Base-by-base conservation (phyloP, 495 filamentous ascomycete species). In the Penicillium atrosanguineum region DNA sequence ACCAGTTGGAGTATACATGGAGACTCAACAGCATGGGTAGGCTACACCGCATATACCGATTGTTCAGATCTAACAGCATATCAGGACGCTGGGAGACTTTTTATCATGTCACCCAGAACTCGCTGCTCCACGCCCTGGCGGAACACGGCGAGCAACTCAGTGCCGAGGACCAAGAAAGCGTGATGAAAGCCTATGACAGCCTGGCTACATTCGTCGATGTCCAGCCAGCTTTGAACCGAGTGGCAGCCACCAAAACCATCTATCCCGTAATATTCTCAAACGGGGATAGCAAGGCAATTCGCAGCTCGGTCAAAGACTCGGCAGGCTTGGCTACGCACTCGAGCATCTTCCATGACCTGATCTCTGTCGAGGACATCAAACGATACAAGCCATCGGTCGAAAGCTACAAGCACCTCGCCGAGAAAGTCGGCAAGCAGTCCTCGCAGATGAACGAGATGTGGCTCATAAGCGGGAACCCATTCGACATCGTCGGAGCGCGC, bases 1-100 rank as follows among this genome's bases (percentile, higher is more conserved):
- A 81, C 62, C 88, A 91, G 64, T 76, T 95, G 18, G 89, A 91
- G 68, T 94, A 92, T 57, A 89, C 89, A 34, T 94, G 88, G 88
- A 70, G 88, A 42, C 66, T 88, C 55, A 93, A 87, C 60, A 88
- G 83, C 80, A 92, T 92, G 88, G 73, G 88, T 88, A 69, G 40
- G 67, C 14, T 31, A 26, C 16, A 42, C 25, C 14, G 15, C 29
- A 25, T 26, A 12, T 21, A 4, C 12, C 37, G 19, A 20, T 38
- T 34, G 15, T 12, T 7, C 37, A 36, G 47, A 18, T 23, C 29
- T 56, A 18, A 53, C 16, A 41, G 34, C 34, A 36, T 40, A 49
- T 31, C 48, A 88, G 85, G 75, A 31, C 53, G 71, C 44, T 91
- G 89, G 54, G 74, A 81, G 38, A 64, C 85, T 28, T 93, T 92